phyloP scores from a whole-genome alignment of 306 rosid species.

The Astragalus membranaceus region DNA sequence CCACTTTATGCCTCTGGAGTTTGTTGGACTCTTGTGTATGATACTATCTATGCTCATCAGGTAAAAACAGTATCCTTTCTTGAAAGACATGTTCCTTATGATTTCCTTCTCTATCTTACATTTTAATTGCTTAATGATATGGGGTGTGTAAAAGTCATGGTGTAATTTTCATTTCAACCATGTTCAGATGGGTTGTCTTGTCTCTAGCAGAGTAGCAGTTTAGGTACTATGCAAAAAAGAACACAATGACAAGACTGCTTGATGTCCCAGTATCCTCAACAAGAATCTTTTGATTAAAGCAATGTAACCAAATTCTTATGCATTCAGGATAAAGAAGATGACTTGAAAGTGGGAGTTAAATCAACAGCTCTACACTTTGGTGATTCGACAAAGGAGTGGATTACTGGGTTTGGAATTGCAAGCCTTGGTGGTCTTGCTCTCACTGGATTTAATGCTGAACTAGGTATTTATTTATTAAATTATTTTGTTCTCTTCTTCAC shows the following conservation, averaged over 20 bases:
- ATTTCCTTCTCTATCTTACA: neutral
- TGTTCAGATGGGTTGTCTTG: slow-evolving; percentile 6
- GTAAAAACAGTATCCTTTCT: slow-evolving; percentile 31
- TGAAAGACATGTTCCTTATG: neutral
- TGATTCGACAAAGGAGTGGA: slow-evolving; percentile 77
- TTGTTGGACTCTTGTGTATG: slow-evolving; percentile 91
- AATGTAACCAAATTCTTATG: slow-evolving; percentile 11
- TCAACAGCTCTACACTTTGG: slow-evolving; percentile 96
- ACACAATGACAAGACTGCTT: slow-evolving; percentile 5
- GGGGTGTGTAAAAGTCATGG: neutral
- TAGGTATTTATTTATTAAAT: slow-evolving; percentile 40
- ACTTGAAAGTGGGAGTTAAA: slow-evolving; percentile 83
- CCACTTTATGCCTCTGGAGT: slow-evolving; percentile 85
- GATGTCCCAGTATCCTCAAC: neutral
- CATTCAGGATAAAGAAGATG: slow-evolving; percentile 87
- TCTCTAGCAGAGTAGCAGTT: neutral
- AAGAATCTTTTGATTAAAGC: slow-evolving; percentile 6
- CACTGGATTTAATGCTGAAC: slow-evolving; percentile 69
- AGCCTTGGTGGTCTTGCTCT: slow-evolving; percentile 70
- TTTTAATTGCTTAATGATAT: neutral
- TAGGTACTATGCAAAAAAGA: neutral
- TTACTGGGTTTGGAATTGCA: slow-evolving; percentile 65
- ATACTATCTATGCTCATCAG: slow-evolving; percentile 97
- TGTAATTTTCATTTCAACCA: slow-evolving; percentile 2
- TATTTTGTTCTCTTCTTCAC: neutral